These are phyloP conservation scores for Candida patagonica DNA, from an alignment of 805 yeast genomes.

Conservation along the genomic window DNA sequence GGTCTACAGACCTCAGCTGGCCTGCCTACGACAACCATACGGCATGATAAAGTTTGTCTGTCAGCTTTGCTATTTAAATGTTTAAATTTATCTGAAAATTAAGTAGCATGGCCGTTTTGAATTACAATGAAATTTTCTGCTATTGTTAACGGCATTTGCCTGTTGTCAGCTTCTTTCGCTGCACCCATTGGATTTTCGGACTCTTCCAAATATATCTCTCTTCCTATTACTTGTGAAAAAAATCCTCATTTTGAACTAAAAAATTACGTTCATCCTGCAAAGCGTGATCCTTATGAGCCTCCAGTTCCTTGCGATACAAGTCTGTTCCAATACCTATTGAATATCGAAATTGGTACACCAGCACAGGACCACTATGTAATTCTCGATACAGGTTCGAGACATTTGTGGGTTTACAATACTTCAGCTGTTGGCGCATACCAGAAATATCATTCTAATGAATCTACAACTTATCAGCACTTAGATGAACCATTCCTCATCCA, in stretches of 20 bases:
- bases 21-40: too few relatives aligned
- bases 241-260: neutral
- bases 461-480: slow-evolving; percentile 18
- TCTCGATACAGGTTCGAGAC: slow-evolving; percentile 66
- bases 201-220: neutral
- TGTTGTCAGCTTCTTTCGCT: too few relatives aligned
- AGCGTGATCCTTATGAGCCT: neutral
- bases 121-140: too few relatives aligned
- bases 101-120: too few relatives aligned
- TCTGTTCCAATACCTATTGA: slow-evolving; percentile 10
- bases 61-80: too few relatives aligned
- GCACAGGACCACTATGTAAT: slow-evolving; percentile 42
- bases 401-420: slow-evolving; percentile 42
- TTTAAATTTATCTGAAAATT: too few relatives aligned
- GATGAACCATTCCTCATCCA: slow-evolving; percentile 18
- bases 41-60: too few relatives aligned
- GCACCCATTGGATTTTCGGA: too few relatives aligned
- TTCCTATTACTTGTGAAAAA: neutral
- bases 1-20: too few relatives aligned
- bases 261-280: too few relatives aligned
- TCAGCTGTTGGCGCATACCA: slow-evolving; percentile 10
- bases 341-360: slow-evolving; percentile 41
- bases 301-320: slow-evolving; percentile 6
- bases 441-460: slow-evolving; percentile 5
- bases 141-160: too few relatives aligned